Base-by-base conservation (phyloP, 2,329 filamentous ascomycete genomes). In the Neospermospora avenae region DNA sequence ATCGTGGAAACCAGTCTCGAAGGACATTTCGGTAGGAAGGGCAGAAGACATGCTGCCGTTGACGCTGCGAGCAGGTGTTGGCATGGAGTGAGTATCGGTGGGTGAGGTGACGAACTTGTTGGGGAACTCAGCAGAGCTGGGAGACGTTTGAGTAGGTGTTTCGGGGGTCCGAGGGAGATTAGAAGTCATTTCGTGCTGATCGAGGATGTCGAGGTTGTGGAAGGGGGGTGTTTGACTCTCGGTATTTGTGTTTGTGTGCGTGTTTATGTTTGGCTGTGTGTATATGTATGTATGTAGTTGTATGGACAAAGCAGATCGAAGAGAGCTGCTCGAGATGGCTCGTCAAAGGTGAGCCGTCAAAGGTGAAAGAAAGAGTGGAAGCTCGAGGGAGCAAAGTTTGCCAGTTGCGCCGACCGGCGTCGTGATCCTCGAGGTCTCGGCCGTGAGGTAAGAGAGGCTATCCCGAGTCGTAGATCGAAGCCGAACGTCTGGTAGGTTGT, bases 131-230 rank as follows among this genome's bases (percentile, higher is more conserved):
- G 77, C 68, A 74, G 76, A 67, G 75, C 83, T 81, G 71, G 77
- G 80, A 67, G 78, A 81, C 68, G 77, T 80, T 72, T 85, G 82
- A 72, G 83, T 85, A 72, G 84, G 84, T 73, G 84, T 87, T 78
- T 87, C 84, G 72, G 85, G 85, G 68, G 84, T 87, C 70, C 84
- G 84, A 69, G 84, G 84, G 74, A 86, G 84, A 79, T 71, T 67
- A 65, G 83, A 85, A 76, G 83, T 84, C 84, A 87, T 87, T 58
- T 69, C 67, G 68, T 42, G 46, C 39, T 35, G 53, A 20, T 51
- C 52, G 54, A 58, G 39, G 48, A 58, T 62, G 45, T 49, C 49
- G 62, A 48, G 46, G 34, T 24, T 13, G 51, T 41, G 25, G 37
- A 45, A 28, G n/a, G n/a, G n/a, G n/a, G 55, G 28, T 31, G 24